These are phyloP conservation scores for Eleusine indica DNA, from an alignment of 176 grass and related monocot species.

Conservation along the genomic window DNA sequence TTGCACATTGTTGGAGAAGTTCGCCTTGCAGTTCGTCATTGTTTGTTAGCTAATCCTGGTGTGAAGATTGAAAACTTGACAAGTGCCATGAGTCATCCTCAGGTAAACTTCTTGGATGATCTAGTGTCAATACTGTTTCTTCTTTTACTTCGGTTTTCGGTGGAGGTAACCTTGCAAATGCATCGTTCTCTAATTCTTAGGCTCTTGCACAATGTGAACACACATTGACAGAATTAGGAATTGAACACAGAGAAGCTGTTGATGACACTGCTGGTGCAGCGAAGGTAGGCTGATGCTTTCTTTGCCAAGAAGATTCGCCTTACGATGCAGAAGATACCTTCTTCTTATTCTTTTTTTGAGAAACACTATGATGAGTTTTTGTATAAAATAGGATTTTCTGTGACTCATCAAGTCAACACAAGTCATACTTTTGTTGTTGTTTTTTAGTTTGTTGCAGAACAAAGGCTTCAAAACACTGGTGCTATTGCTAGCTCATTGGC, in stretches of 20 bases:
- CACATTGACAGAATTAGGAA: constrained; percentile 70
- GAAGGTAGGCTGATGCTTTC: constrained; percentile 58
- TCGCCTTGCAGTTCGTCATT: constrained; percentile 69
- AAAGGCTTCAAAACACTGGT: constrained; percentile 69
- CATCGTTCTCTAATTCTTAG: constrained; percentile 49
- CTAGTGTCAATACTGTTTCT: not conserved
- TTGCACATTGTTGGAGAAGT: constrained; percentile 89
- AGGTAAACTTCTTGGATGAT: constrained; percentile 53
- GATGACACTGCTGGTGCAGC: constrained; percentile 92
- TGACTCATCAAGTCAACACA: constrained; percentile 9
- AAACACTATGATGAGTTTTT: constrained; percentile 8
- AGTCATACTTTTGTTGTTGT: not conserved
- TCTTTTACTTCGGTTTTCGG: not conserved
- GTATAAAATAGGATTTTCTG: not conserved
- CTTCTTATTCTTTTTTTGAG: not conserved
- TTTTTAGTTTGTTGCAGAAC: constrained; percentile 65
- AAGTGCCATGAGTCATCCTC: constrained; percentile 87
- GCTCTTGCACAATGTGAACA: constrained; percentile 94
- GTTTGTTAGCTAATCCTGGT: constrained; percentile 76
- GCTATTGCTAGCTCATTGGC: constrained; percentile 84
- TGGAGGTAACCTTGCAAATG: not conserved
- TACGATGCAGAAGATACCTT: constrained; percentile 8
- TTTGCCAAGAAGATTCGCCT: constrained; percentile 8
- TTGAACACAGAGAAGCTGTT: constrained; percentile 89
- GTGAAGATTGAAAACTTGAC: constrained; percentile 71